A percentile compares a stretch with the other conserved stretches of the same genome.
Evolutionary conservation across 2,329 filamentous ascomycete genomes (phyloP).

Genomic region (Pseudonectria buxi): DNA sequence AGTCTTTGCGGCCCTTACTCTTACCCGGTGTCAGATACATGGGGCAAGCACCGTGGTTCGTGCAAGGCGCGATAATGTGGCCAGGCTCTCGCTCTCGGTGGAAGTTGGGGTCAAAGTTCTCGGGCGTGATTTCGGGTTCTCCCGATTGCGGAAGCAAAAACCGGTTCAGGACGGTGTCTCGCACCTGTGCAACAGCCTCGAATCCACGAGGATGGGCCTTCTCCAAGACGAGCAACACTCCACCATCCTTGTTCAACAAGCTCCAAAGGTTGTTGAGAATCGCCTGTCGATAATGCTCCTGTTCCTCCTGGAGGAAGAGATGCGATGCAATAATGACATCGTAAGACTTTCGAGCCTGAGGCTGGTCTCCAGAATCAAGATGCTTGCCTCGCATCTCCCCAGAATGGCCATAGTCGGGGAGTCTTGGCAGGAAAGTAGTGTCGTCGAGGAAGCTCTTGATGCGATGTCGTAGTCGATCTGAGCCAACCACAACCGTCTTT

Average conservation of each 20-base stretch:
- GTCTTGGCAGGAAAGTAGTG: slow-evolving; percentile 82
- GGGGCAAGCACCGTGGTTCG: slow-evolving; percentile 80
- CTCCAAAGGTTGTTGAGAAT: slow-evolving; percentile 86
- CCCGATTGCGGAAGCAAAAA: slow-evolving; percentile 54
- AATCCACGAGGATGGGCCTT: slow-evolving; percentile 90
- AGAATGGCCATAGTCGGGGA: slow-evolving; percentile 78
- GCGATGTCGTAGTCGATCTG: slow-evolving; percentile 66
- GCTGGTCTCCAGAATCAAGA: slow-evolving; percentile 49
- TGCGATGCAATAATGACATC: slow-evolving; percentile 90
- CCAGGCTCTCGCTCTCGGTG: slow-evolving; percentile 48
- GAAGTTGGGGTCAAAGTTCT: slow-evolving; percentile 34
- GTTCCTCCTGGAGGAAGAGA: slow-evolving; percentile 66
- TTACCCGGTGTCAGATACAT: slow-evolving; percentile 74
- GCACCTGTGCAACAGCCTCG: slow-evolving; percentile 80
- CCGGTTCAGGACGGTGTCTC: slow-evolving; percentile 69
- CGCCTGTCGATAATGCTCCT: slow-evolving; percentile 69
- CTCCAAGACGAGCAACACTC: slow-evolving; percentile 79
- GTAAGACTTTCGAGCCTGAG: slow-evolving; percentile 65
- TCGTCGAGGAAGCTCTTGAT: slow-evolving; percentile 73
- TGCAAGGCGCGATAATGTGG: slow-evolving; percentile 70
- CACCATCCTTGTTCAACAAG: slow-evolving; percentile 74
- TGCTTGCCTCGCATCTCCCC: slow-evolving; percentile 51
- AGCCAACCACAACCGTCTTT: slow-evolving; percentile 73
- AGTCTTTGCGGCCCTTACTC: slow-evolving; percentile 72
- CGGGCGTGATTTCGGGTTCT: slow-evolving; percentile 23